Evolutionary conservation across 805 yeast species (phyloP).

Genomic region (Saccharomycopsis selenospora): DNA sequence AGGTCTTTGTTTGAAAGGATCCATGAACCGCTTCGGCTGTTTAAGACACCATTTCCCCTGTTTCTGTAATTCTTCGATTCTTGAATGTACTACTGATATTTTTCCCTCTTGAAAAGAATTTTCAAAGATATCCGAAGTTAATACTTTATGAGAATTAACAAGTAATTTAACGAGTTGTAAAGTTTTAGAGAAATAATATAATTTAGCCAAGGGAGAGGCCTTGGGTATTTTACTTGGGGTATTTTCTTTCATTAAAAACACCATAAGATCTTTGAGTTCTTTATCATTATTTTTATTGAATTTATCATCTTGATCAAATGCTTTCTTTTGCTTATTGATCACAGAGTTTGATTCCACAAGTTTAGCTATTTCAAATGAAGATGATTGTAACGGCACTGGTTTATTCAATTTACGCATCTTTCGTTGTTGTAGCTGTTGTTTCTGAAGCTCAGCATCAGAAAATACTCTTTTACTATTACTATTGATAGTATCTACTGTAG

Average conservation of each 20-base stretch:
- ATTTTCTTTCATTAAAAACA: slow-evolving; percentile 42
- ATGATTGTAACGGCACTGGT: slow-evolving; percentile 16
- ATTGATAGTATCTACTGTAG: too few relatives aligned
- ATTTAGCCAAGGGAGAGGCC: slow-evolving; percentile 69
- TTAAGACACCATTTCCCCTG: slow-evolving; percentile 86
- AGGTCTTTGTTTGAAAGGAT: slow-evolving; percentile 42
- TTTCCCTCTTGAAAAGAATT: slow-evolving; percentile 84
- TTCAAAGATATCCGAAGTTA: slow-evolving; percentile 80
- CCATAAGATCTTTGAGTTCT: slow-evolving; percentile 38
- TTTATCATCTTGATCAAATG: slow-evolving; percentile 23
- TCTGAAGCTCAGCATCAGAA: neutral
- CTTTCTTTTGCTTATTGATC: slow-evolving; percentile 11
- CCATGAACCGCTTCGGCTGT: slow-evolving; percentile 67
- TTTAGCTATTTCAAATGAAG: slow-evolving; percentile 19
- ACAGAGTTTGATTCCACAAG: slow-evolving; percentile 14
- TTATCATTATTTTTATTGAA: slow-evolving; percentile 30
- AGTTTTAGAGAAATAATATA: slow-evolving; percentile 82
- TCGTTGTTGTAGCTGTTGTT: neutral
- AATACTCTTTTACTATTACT: too few relatives aligned
- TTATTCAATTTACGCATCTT: slow-evolving; percentile 8
- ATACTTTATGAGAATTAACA: slow-evolving; percentile 78
- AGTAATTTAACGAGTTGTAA: slow-evolving; percentile 74
- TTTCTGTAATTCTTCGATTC: slow-evolving; percentile 87
- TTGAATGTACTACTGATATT: slow-evolving; percentile 77
- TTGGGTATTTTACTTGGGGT: slow-evolving; percentile 50